Conservation (phyloP, 2,329 filamentous ascomycete genomes). For the Rachicladosporium sp. region DNA sequence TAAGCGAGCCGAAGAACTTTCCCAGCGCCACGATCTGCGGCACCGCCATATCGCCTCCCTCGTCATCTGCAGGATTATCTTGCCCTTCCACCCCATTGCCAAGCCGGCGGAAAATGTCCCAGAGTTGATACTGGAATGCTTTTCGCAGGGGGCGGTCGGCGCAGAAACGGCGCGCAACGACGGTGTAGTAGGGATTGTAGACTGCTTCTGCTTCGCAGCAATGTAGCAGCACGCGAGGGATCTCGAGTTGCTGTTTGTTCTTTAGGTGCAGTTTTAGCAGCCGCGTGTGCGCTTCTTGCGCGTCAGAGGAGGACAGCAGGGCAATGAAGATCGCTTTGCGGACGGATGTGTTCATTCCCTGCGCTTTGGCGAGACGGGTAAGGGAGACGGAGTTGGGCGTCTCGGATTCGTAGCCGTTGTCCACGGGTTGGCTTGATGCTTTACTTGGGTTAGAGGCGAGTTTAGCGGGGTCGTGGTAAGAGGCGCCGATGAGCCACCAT, state of each 20-base stretch:
- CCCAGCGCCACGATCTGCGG: conserved; percentile 53
- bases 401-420: conserved; percentile 13
- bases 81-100: conserved; percentile 47
- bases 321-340: conserved; percentile 87
- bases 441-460: conserved; percentile 12
- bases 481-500: conserved; percentile 98
- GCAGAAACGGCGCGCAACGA: conserved; percentile 71
- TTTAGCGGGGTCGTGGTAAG: conserved; percentile 48
- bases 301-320: conserved; percentile 74
- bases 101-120: conserved; percentile 72
- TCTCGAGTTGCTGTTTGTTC: conserved; percentile 72
- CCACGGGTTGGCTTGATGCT: conserved; percentile 13
- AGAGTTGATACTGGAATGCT: conserved; percentile 76
- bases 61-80: conserved; percentile 43
- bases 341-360: conserved; percentile 77
- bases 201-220: conserved; percentile 70
- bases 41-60: conserved; percentile 33
- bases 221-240: conserved; percentile 76
- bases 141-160: conserved; percentile 61
- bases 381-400: conserved; percentile 44
- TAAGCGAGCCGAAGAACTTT: conserved; percentile 51
- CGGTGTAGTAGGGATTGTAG: conserved; percentile 89
- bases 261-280: conserved; percentile 75
- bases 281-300: conserved; percentile 68
- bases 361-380: conserved; percentile 58